Evolutionary conservation across 371 early-diverging fungal genomes (phyloP).

Genomic region (Mortierella polycephala): DNA sequence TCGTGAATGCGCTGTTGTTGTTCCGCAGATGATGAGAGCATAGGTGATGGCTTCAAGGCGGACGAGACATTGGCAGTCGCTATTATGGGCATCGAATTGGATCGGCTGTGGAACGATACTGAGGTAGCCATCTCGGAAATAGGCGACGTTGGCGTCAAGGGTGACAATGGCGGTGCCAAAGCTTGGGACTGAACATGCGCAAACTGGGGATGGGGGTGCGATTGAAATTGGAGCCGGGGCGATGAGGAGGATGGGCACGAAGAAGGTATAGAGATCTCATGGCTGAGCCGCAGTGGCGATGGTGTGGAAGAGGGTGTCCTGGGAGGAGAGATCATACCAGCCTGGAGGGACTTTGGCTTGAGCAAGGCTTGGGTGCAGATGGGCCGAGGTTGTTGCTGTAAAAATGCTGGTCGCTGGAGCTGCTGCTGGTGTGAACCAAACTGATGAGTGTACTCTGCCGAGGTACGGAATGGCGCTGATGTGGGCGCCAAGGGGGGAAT

Average conservation of each 20-base stretch:
- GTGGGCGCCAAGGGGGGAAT: constrained; percentile 18
- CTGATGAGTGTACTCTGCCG: not conserved
- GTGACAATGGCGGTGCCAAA: constrained; percentile 10
- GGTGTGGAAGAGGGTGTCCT: constrained; percentile 46
- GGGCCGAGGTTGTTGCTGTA: constrained; percentile 8
- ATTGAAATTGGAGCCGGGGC: not conserved
- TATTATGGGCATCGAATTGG: constrained; percentile 10
- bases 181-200: not conserved
- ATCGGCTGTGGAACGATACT: constrained; percentile 1
- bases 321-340: constrained; percentile 39
- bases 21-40: not conserved
- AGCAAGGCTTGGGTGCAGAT: constrained; percentile 2
- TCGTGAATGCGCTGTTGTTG: not conserved
- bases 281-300: constrained; percentile 18
- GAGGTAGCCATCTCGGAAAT: not conserved
- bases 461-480: not conserved
- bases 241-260: constrained; percentile 6
- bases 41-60: not conserved
- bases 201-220: constrained; percentile 2
- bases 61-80: constrained; percentile 6
- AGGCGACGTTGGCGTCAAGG: constrained; percentile 30
- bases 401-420: not conserved
- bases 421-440: constrained; percentile 16
- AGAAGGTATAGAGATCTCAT: not conserved
- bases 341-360: constrained; percentile 9